These are phyloP conservation scores for Suaeda aralocaspica DNA, from an alignment of 148 eudicot genomes.

Conservation along the genomic window DNA sequence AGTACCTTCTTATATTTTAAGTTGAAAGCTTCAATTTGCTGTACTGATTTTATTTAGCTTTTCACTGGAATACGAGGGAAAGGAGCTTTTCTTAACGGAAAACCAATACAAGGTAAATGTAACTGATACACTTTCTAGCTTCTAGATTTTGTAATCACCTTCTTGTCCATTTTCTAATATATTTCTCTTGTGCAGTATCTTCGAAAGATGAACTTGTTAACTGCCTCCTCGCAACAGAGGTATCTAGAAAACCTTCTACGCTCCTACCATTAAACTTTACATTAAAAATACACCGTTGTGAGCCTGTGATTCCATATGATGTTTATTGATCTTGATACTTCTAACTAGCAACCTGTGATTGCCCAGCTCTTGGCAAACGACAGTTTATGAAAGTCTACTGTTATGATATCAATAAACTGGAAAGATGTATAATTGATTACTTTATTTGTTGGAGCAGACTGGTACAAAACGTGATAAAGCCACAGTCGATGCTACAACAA, in stretches of 20 bases:
- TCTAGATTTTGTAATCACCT: background rate
- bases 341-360: background rate
- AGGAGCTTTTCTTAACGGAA: conserved; percentile 91
- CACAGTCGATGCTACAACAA: conserved; percentile 66
- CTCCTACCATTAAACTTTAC: background rate
- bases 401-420: background rate
- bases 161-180: conserved; percentile 10
- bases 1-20: background rate
- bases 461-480: conserved; percentile 66
- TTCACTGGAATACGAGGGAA: conserved; percentile 74
- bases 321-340: background rate
- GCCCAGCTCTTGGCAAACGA: background rate
- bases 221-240: conserved; percentile 80
- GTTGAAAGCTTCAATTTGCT: background rate
- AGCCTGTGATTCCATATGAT: background rate
- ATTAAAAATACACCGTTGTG: background rate
- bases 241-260: conserved; percentile 21
- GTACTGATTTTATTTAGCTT: conserved; percentile 41
- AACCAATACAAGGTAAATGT: conserved; percentile 69
- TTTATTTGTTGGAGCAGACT: conserved; percentile 42
- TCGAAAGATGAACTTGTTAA: conserved; percentile 75
- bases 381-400: background rate
- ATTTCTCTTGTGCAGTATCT: conserved; percentile 59
- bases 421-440: conserved; percentile 8
- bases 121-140: background rate